phyloP scores from a whole-genome alignment of 2,329 filamentous ascomycete species.

The Fonsecaea pugnacius region DNA sequence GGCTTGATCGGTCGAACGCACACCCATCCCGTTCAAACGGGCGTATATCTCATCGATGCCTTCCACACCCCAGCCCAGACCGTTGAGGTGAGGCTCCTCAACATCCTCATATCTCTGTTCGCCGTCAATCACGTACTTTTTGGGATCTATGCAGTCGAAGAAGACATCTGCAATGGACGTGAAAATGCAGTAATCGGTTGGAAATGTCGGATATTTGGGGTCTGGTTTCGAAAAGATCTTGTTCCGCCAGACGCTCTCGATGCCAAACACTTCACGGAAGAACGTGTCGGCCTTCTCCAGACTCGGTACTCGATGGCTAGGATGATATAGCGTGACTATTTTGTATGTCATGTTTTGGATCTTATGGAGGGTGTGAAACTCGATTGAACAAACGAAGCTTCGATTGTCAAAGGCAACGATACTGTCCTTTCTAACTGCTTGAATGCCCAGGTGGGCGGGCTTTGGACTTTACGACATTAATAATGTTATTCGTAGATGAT shows the following conservation, averaged over 20 bases:
- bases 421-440: no score
- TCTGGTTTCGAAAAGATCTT: background rate
- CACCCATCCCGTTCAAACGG: background rate
- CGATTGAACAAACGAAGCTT: no score
- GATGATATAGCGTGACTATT: background rate
- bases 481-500: no score
- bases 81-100: background rate
- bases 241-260: background rate
- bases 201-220: background rate
- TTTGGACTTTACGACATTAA: no score
- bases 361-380: no score
- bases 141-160: constrained; percentile 11
- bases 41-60: background rate
- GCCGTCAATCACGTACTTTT: constrained; percentile 7
- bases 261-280: background rate
- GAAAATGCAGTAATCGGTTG: background rate
- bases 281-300: background rate
- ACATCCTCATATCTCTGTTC: background rate
- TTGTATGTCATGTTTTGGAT: background rate
- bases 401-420: no score
- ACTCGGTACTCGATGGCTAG: background rate
- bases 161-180: constrained; percentile 3
- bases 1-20: background rate
- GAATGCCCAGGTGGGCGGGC: no score
- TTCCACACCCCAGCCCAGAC: background rate